phyloP scores from a whole-genome alignment of 202 grass and related monocot species.

The Bolboschoenoplectus hybrid region DNA sequence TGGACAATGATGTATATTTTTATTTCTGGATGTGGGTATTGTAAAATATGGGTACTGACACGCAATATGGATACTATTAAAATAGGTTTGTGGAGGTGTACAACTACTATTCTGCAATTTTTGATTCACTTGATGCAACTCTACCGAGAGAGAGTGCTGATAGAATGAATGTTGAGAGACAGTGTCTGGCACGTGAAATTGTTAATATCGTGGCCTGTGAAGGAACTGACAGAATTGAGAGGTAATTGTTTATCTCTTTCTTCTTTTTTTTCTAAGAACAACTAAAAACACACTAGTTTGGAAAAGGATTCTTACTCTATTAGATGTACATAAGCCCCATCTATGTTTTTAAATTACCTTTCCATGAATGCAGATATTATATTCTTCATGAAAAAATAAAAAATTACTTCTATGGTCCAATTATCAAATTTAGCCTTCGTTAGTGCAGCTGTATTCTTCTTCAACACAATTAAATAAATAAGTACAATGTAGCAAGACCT shows the following conservation, averaged over 20 bases:
- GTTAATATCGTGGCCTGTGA: constrained; percentile 95
- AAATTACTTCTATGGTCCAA: not conserved
- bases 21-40: not conserved
- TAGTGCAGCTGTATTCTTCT: not conserved
- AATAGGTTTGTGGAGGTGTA: constrained; percentile 88
- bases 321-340: not conserved
- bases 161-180: constrained; percentile 95
- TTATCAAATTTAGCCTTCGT: constrained; percentile 13
- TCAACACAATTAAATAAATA: not conserved
- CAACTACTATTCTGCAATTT: constrained; percentile 86
- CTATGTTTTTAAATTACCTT: not conserved
- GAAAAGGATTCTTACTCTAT: not conserved
- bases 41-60: not conserved
- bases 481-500: not conserved
- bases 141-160: constrained; percentile 85
- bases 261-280: not conserved
- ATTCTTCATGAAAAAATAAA: not conserved
- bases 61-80: not conserved
- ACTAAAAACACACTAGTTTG: not conserved
- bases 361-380: not conserved
- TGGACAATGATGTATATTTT: not conserved
- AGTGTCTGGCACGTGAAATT: constrained; percentile 95
- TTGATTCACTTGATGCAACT: constrained; percentile 91
- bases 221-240: constrained; percentile 94
- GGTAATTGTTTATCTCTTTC: constrained; percentile 47